Percentiles rank a stretch among this genome's conserved stretches.
Evolutionary conservation across 768 basidiomycete genomes (phyloP).

Genomic region (Trichaptum fuscoviolaceum): DNA sequence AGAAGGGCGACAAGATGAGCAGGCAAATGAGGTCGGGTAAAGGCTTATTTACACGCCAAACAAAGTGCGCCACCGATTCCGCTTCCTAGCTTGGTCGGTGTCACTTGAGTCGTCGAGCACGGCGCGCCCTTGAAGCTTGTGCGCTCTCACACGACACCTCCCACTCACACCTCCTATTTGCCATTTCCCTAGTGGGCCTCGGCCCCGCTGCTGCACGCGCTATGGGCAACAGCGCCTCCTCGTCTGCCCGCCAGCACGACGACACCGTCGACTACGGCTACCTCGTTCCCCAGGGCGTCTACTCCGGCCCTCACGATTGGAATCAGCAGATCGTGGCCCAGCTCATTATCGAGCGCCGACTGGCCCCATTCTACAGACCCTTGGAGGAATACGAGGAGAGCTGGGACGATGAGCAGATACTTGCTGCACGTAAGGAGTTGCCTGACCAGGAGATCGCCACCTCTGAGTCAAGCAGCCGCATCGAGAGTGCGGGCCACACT

Average conservation of each 20-base stretch:
- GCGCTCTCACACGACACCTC: constrained; percentile 2
- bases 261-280: constrained; percentile 81
- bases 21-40: neutral
- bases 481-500: constrained; percentile 27
- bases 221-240: constrained; percentile 84
- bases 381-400: constrained; percentile 87
- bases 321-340: constrained; percentile 82
- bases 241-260: constrained; percentile 73
- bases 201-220: constrained; percentile 3
- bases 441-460: constrained; percentile 47
- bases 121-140: neutral
- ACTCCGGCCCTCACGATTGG: constrained; percentile 83
- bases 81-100: neutral
- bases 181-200: neutral
- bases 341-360: constrained; percentile 79
- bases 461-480: constrained; percentile 37
- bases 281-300: constrained; percentile 80
- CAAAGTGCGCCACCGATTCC: constrained; percentile 4
- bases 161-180: neutral
- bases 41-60: neutral
- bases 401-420: constrained; percentile 87
- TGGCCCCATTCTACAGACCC: constrained; percentile 96
- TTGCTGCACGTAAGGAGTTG: constrained; percentile 70
- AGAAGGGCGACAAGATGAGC: neutral
- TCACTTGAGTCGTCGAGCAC: neutral